A percentile compares a stretch with the other conserved stretches of the same genome.
Conservation (phyloP, 2,329 filamentous ascomycete genomes). For the Aspergillus sp. region DNA sequence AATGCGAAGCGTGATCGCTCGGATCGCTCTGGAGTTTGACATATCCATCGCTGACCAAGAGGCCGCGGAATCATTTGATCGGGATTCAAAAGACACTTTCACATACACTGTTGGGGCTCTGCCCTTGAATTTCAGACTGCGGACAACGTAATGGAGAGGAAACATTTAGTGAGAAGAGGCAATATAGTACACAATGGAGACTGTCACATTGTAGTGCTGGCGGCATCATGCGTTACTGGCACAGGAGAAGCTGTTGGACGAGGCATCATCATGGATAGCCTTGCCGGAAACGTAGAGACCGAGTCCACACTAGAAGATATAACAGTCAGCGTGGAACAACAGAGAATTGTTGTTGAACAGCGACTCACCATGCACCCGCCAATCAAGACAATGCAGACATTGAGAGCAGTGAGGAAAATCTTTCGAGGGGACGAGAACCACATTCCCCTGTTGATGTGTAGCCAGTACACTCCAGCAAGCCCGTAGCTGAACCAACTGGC, state of each 20-base stretch:
- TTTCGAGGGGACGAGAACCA: slow-evolving; percentile 19
- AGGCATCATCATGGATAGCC: slow-evolving; percentile 19
- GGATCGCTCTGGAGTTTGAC: slow-evolving; percentile 2
- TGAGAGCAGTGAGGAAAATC: slow-evolving; percentile 14
- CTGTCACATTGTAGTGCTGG: background rate
- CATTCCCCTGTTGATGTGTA: slow-evolving; percentile 19
- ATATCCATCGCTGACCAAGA: background rate
- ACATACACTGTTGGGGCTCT: background rate
- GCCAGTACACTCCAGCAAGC: slow-evolving; percentile 22
- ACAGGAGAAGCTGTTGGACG: slow-evolving; percentile 21
- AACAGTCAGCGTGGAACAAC: background rate
- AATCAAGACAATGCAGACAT: slow-evolving; percentile 15
- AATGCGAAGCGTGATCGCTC: slow-evolving; percentile 8
- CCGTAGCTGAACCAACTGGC: slow-evolving; percentile 19
- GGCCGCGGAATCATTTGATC: background rate
- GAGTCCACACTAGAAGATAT: slow-evolving; percentile 12
- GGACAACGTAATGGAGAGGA: background rate
- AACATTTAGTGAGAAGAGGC: background rate
- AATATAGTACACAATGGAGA: background rate
- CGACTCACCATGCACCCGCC: slow-evolving; percentile 19
- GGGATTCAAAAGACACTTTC: slow-evolving; percentile 3
- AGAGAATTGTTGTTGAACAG: background rate
- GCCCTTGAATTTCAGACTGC: background rate
- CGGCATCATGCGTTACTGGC: slow-evolving; percentile 7
- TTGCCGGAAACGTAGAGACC: slow-evolving; percentile 23